Conservation (phyloP, 495 filamentous ascomycete genomes). For the Entonaema liquescens region DNA sequence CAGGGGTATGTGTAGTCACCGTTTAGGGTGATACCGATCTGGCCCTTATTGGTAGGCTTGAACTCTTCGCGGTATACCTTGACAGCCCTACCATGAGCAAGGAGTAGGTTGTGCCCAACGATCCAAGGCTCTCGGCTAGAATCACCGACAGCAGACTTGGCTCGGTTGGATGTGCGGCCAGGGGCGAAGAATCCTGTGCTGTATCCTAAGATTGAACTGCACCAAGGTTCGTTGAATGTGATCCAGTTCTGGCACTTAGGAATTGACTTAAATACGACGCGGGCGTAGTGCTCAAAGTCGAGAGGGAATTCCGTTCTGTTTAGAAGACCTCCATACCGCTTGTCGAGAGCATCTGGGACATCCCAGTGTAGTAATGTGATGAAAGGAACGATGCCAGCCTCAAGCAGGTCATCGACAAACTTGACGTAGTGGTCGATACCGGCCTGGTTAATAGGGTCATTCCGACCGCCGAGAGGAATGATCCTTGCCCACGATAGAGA, state of each 20-base stretch:
- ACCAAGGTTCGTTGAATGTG: conserved; percentile 74
- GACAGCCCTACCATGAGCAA: conserved; percentile 68
- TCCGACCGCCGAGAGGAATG: conserved; percentile 71
- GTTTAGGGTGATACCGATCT: conserved; percentile 71
- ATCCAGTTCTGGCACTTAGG: conserved; percentile 71
- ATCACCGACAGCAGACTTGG: conserved; percentile 63
- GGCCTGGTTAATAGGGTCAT: conserved; percentile 67
- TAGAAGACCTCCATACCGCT: conserved; percentile 68
- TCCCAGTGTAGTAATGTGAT: conserved; percentile 74
- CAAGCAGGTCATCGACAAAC: conserved; percentile 67
- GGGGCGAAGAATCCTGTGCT: conserved; percentile 68
- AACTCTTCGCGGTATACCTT: conserved; percentile 75
- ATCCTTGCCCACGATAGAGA: conserved; percentile 79
- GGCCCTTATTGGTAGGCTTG: conserved; percentile 65
- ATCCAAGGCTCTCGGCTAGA: conserved; percentile 66
- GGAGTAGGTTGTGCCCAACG: conserved; percentile 67
- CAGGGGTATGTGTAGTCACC: conserved; percentile 68
- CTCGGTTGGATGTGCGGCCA: conserved; percentile 66
- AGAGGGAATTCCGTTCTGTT: conserved; percentile 66
- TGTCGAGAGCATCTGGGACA: conserved; percentile 66
- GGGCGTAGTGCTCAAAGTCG: conserved; percentile 69
- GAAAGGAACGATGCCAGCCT: conserved; percentile 66
- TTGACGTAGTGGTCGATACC: conserved; percentile 68
- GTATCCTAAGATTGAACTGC: conserved; percentile 68
- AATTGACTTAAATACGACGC: conserved; percentile 64